Evolutionary conservation across 306 rosid species (phyloP).

Genomic region (Vigna angularis): DNA sequence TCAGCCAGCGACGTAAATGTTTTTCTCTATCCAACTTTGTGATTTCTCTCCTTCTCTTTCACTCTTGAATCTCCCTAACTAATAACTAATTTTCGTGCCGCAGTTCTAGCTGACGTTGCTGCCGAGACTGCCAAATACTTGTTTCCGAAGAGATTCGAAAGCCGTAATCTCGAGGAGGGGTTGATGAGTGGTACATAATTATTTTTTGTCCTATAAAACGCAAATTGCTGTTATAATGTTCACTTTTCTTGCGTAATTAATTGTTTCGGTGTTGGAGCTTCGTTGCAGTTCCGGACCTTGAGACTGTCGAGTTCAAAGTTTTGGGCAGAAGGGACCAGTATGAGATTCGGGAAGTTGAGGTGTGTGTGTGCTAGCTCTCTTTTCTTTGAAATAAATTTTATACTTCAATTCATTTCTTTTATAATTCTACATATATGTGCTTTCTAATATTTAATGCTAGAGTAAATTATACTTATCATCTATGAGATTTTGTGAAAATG

Average conservation of each 20-base stretch:
- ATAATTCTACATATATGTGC: neutral
- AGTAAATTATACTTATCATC: neutral
- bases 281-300: constrained; percentile 86
- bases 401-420: neutral
- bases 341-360: constrained; percentile 93
- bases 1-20: constrained; percentile 81
- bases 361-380: constrained; percentile 24
- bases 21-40: neutral
- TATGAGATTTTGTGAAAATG: neutral
- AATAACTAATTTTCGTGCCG: constrained; percentile 4
- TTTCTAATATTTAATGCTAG: neutral
- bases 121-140: constrained; percentile 77
- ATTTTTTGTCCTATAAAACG: constrained; percentile 26
- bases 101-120: constrained; percentile 71
- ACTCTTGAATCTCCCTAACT: neutral
- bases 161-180: constrained; percentile 87
- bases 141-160: constrained; percentile 80
- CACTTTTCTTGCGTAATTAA: constrained; percentile 5
- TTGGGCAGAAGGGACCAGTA: constrained; percentile 65
- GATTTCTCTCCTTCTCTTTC: neutral
- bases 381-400: neutral
- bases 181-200: constrained; percentile 62
- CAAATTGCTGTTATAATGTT: constrained; percentile 11
- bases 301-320: constrained; percentile 77
- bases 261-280: constrained; percentile 36